Evolutionary conservation across 345 rosid species (phyloP), one percentile per base, ranked within the genome.

Genomic region (Psidium guajava): DNA sequence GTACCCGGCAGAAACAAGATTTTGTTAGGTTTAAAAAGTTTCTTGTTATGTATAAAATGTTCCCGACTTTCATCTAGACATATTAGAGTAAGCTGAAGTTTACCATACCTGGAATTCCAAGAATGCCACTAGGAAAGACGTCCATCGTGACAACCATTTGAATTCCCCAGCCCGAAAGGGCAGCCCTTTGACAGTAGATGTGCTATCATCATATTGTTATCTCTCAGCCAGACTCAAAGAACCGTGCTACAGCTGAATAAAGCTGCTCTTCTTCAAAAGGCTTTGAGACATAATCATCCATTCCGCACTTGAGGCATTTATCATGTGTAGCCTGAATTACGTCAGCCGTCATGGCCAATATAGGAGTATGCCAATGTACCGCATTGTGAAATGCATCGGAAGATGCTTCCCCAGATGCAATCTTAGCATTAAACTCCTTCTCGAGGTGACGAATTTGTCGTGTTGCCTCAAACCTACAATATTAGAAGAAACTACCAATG

Each of bases 321-420:
- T 95, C 98, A 53, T 91, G 90, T 59, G 95, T 94, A 86, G 94
- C 96, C 87, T 94, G 98, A 87, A 90, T 94, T 82, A 95, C 98
- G 85, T 96, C 99, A 82, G 99, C 99, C 52, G 98, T 95, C 98
- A 96, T 95, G 40, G 98, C 98, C 90, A 96, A 86, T 90, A 96
- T 94, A 4, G 98, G 98, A 49, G 93, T 87, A 77, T 89, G 96
- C 98, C 98, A 94, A 77, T 84, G 81, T 82, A 86, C 86, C 81
- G 87, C 90, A 82, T 90, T 90, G 81, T 91, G 84, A 44, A 87
- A 88, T 86, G 87, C 85, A 86, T 89, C 94, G 64, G 28, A 75
- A 11, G 93, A 90, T 55, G 83, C 89, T 89, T 92, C 95, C 81
- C 91, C 91, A 16, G 91, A 92, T 83, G 87, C 89, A 88, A 93